Evolutionary conservation across 2,329 filamentous ascomycete species (phyloP).

Genomic region (Phaeosphaeria sp.): DNA sequence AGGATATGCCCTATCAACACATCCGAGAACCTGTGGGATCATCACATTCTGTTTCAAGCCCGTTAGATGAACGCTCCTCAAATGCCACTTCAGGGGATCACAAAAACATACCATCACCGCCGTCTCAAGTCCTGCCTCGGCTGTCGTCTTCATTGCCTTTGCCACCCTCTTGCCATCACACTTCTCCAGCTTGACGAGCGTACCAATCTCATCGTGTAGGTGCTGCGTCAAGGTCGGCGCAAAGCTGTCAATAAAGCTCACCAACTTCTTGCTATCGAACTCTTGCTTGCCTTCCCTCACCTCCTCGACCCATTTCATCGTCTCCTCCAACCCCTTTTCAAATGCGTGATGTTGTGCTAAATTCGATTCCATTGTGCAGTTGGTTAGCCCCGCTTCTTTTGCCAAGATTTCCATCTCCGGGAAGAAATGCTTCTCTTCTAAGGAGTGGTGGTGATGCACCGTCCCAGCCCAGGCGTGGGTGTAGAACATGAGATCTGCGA

Average conservation of each 20-base stretch:
- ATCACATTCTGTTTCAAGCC: slow-evolving; percentile 19
- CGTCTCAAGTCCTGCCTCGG: slow-evolving; percentile 1
- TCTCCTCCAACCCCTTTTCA: slow-evolving; percentile 55
- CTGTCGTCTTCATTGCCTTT: background rate
- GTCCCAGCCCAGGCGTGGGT: slow-evolving; percentile 55
- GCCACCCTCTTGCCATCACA: slow-evolving; percentile 15
- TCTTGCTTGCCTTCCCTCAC: slow-evolving; percentile 5
- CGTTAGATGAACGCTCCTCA: background rate
- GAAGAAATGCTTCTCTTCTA: slow-evolving; percentile 66
- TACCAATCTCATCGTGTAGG: slow-evolving; percentile 29
- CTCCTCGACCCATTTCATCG: slow-evolving; percentile 31
- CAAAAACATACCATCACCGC: no score
- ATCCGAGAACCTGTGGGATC: slow-evolving; percentile 42
- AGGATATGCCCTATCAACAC: slow-evolving; percentile 40
- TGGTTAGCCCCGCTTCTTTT: slow-evolving; percentile 53
- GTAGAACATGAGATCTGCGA: slow-evolving; percentile 35
- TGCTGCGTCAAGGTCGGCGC: slow-evolving; percentile 18
- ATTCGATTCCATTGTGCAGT: slow-evolving; percentile 54
- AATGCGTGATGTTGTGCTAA: slow-evolving; percentile 64
- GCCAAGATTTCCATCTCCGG: slow-evolving; percentile 61
- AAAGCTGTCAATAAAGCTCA: slow-evolving; percentile 23
- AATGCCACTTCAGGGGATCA: background rate
- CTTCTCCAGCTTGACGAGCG: slow-evolving; percentile 18
- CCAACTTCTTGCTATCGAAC: slow-evolving; percentile 8
- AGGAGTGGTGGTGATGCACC: slow-evolving; percentile 67